Evolutionary conservation across 192 early-diverging fungal genomes (phyloP).

Genomic region (Glomus cerebriforme): DNA sequence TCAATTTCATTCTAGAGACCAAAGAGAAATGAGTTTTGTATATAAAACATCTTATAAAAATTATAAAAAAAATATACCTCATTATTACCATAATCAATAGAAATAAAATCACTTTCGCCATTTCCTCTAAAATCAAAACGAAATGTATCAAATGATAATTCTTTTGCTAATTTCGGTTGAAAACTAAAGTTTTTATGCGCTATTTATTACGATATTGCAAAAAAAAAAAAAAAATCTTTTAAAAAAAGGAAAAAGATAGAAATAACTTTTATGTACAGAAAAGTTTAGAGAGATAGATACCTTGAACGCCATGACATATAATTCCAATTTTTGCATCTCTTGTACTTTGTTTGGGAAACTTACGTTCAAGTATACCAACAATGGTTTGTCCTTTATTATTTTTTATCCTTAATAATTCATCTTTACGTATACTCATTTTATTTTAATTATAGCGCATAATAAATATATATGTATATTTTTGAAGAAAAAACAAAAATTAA

Average conservation of each 20-base stretch:
- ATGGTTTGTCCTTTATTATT: slow-evolving; percentile 30
- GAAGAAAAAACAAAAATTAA: no score
- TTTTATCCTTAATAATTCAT: slow-evolving; percentile 20
- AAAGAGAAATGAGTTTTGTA: no score
- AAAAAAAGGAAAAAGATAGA: no score
- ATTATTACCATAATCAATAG: background rate
- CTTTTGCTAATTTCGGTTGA: slow-evolving; percentile 38
- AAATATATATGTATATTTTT: no score
- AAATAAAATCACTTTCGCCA: slow-evolving; percentile 37
- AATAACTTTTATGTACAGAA: background rate
- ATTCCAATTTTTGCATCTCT: slow-evolving; percentile 26
- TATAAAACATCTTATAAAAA: no score
- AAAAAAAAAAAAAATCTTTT: no score
- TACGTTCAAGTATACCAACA: slow-evolving; percentile 34
- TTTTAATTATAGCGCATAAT: no score
- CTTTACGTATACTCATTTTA: background rate
- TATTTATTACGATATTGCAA: background rate
- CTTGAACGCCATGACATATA: slow-evolving; percentile 37
- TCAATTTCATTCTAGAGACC: background rate
- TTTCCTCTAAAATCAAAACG: slow-evolving; percentile 46
- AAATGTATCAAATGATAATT: slow-evolving; percentile 38
- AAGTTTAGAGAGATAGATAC: slow-evolving; percentile 1
- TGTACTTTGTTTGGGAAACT: background rate
- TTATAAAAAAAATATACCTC: background rate
- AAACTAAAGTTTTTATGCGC: slow-evolving; percentile 45